Evolutionary conservation across 148 eudicot genomes (phyloP).

Genomic region (Rhododendron vialii): DNA sequence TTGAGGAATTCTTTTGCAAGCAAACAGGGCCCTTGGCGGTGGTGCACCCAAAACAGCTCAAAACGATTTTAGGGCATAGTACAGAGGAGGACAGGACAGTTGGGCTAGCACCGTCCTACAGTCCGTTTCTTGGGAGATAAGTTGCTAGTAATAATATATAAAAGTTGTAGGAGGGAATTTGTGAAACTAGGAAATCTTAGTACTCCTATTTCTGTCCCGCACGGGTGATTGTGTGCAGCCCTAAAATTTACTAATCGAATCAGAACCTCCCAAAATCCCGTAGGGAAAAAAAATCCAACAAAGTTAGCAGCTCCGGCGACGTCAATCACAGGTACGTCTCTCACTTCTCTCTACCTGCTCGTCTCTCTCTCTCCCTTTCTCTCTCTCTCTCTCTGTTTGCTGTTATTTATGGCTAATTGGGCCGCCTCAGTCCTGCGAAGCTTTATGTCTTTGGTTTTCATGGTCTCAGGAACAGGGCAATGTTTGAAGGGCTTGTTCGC

Average conservation of each 20-base stretch:
- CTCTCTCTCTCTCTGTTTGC: background rate
- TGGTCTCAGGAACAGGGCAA: constrained; percentile 16
- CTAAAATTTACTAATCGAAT: background rate
- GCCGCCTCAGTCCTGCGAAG: background rate
- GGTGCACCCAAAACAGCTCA: too few species aligned
- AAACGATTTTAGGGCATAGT: too few species aligned
- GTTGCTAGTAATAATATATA: background rate
- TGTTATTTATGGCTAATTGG: background rate
- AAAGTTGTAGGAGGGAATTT: background rate
- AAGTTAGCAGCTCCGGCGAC: background rate
- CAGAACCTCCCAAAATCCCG: background rate
- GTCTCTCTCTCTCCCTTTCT: background rate
- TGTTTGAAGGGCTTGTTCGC: constrained; percentile 89
- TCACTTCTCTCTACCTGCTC: background rate
- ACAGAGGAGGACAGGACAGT: too few species aligned
- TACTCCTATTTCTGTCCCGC: background rate
- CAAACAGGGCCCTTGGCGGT: too few species aligned
- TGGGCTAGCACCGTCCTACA: too few species aligned
- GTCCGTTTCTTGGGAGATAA: background rate
- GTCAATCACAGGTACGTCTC: background rate
- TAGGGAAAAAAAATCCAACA: background rate
- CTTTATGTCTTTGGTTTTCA: background rate
- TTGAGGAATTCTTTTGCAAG: too few species aligned
- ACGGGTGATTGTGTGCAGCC: background rate
- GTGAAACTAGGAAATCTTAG: background rate